Evolutionary conservation across 1,139 yeast species (phyloP), one percentile per base, ranked within the genome.

Genomic region (Diutina ranongensis): DNA sequence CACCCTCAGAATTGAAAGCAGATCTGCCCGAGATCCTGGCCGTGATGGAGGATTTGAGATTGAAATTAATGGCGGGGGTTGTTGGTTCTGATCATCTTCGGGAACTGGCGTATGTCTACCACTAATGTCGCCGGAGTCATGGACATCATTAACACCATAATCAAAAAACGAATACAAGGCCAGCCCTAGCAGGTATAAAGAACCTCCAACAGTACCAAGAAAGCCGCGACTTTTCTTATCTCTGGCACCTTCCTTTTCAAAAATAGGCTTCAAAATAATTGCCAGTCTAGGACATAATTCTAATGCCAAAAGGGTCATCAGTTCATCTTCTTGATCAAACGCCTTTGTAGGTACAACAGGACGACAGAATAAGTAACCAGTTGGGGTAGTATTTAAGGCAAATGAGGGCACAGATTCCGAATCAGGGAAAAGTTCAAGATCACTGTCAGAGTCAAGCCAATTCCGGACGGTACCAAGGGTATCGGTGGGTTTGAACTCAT

Each of bases 261-360:
- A 38, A 3, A 38, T 15, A 10, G 42, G 42, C 20, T 21, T 38
- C 18, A 38, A 25, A 10, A 38, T 22, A 12, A 38, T 20, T 1
- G 42, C 42, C 42, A 38, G 42, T 3, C 42, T 31, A 16, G 42
- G 42, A 5, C 42, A 38, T 32, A 38, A 38, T 7, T 38, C 42
- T 15, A 38, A 27, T 16, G 12, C 13, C 13, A 25, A n/a, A 38
- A 38, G 42, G 18, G 28, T 12, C 4, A 10, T 5, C 22, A 8
- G 31, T 15, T 38, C 42, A 13, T 38, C 32, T n/a, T 38, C 42
- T 7, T 12, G n/a, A 1, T n/a, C 3, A 8, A 25, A 12, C 4
- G 28, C 13, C 32, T 10, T 16, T 16, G 21, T 32, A 8, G 36
- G 36, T 15, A 34, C 36, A 27, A n/a, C 28, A 4, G 42, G 42